A percentile compares a stretch with the other conserved stretches of the same genome.
Evolutionary conservation across 768 basidiomycete genomes (phyloP).

Genomic region (Lenzites betulinus): DNA sequence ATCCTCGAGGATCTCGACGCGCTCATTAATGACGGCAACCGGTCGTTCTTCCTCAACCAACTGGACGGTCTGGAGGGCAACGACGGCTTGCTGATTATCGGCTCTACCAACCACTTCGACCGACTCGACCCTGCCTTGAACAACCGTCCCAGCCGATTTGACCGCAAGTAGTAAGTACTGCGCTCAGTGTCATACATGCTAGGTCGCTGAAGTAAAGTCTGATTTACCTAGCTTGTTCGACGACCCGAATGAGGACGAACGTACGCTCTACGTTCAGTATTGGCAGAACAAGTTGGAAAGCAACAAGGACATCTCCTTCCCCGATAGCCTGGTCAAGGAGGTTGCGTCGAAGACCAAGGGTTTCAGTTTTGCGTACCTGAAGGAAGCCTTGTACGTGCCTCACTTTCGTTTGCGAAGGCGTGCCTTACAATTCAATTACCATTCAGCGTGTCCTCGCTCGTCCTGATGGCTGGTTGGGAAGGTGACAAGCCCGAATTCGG

Average conservation of each 20-base stretch:
- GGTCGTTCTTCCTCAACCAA: constrained; percentile 89
- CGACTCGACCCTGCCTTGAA: constrained; percentile 76
- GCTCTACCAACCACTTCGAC: constrained; percentile 84
- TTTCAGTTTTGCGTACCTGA: constrained; percentile 88
- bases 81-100: constrained; percentile 77
- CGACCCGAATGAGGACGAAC: constrained; percentile 65
- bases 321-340: constrained; percentile 61
- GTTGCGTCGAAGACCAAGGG: constrained; percentile 59
- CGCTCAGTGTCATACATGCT: neutral
- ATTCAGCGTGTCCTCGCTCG: constrained; percentile 70
- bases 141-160: constrained; percentile 79
- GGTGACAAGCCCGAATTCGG: constrained; percentile 52
- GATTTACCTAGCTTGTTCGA: constrained; percentile 57
- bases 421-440: neutral
- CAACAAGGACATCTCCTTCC: constrained; percentile 66
- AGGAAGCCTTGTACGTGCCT: constrained; percentile 78
- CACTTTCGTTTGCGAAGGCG: too few species aligned
- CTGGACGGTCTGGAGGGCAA: constrained; percentile 80
- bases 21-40: constrained; percentile 73
- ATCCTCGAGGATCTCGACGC: constrained; percentile 74
- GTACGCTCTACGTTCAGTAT: constrained; percentile 68
- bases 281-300: constrained; percentile 76
- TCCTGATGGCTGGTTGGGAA: constrained; percentile 58
- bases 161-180: constrained; percentile 75
- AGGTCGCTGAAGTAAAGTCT: too few species aligned